Evolutionary conservation across 768 basidiomycete genomes (phyloP).

Genomic region (Phylloporus rhodoxanthus): DNA sequence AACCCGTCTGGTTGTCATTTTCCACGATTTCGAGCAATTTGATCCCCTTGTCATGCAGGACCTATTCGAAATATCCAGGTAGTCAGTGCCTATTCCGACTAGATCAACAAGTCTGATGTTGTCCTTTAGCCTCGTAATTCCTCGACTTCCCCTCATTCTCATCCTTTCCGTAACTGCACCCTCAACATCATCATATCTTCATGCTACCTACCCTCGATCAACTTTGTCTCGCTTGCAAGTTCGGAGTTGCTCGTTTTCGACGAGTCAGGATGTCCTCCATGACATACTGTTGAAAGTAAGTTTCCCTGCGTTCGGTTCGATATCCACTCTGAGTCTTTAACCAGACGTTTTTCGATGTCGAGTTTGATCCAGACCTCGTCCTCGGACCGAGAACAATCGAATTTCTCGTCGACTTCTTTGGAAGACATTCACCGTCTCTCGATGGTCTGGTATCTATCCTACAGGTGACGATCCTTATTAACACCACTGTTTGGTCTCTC

Average conservation of each 20-base stretch:
- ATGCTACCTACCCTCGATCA: constrained; percentile 51
- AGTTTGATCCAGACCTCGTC: constrained; percentile 55
- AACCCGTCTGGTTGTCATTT: constrained; percentile 47
- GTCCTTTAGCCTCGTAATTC: constrained; percentile 42
- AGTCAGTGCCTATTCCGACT: constrained; percentile 1
- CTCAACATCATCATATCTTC: constrained; percentile 49
- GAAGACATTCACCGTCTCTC: constrained; percentile 50
- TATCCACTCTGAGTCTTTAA: not conserved
- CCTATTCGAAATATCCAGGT: constrained; percentile 70
- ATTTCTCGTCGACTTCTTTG: constrained; percentile 52
- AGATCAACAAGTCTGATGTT: not conserved
- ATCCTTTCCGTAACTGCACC: constrained; percentile 58
- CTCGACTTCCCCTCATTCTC: constrained; percentile 58
- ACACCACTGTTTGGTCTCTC: not conserved
- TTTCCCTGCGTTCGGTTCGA: not conserved
- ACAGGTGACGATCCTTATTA: constrained; percentile 41
- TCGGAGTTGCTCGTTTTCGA: constrained; percentile 45
- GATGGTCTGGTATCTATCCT: constrained; percentile 54
- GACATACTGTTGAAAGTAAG: constrained; percentile 50
- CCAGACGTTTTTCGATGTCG: constrained; percentile 59
- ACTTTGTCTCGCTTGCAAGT: constrained; percentile 55
- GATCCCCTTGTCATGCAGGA: constrained; percentile 60
- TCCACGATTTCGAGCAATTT: constrained; percentile 74
- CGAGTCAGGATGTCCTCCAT: constrained; percentile 45
- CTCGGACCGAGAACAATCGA: constrained; percentile 55